Evolutionary conservation across 768 basidiomycete genomes (phyloP).

Genomic region (Termitomyces sp.): DNA sequence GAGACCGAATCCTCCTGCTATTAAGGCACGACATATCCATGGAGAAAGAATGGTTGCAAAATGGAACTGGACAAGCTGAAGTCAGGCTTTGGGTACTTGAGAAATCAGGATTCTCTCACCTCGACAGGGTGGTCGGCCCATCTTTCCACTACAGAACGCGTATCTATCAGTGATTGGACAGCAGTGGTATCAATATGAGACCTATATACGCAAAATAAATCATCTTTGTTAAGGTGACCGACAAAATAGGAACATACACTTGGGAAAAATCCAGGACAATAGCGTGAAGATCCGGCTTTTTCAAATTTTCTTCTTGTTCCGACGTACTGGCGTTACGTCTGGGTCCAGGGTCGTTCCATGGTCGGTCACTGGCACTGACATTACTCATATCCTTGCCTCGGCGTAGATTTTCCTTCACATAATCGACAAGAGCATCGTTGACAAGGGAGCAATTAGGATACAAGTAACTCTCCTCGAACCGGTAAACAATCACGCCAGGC

Average conservation of each 20-base stretch:
- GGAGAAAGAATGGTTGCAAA: constrained; percentile 90
- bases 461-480: constrained; percentile 85
- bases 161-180: constrained; percentile 86
- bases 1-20: constrained; percentile 88
- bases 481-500: constrained; percentile 87
- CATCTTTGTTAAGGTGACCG: neutral
- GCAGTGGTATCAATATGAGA: constrained; percentile 91
- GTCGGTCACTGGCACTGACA: constrained; percentile 66
- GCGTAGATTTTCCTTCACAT: constrained; percentile 74
- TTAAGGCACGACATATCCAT: constrained; percentile 86
- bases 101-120: constrained; percentile 28
- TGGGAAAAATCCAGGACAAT: constrained; percentile 89
- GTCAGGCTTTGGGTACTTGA: neutral
- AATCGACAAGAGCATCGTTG: constrained; percentile 72
- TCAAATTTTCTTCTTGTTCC: constrained; percentile 44
- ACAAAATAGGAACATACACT: constrained; percentile 44
- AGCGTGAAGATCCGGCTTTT: constrained; percentile 70
- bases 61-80: constrained; percentile 61
- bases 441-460: constrained; percentile 72
- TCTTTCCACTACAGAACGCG: constrained; percentile 80
- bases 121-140: constrained; percentile 78
- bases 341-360: constrained; percentile 95
- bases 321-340: constrained; percentile 36
- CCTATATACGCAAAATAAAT: constrained; percentile 27
- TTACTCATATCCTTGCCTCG: constrained; percentile 68